Percentiles rank a stretch among this genome's conserved stretches.
Conservation (phyloP, 345 rosid genomes). For the Populus deltoides region DNA sequence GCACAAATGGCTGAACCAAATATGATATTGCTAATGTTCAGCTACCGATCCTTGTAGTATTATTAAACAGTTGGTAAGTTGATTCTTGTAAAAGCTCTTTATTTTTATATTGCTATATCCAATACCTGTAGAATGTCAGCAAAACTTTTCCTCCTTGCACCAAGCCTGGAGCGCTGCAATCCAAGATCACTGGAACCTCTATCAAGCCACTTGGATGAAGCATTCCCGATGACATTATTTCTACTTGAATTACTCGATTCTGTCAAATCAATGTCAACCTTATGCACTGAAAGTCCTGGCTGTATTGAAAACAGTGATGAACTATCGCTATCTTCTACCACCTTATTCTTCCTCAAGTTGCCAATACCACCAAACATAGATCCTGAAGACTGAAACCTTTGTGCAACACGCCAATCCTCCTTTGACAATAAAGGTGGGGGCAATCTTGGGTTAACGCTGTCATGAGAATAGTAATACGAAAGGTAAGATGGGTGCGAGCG, state of each 20-base stretch:
- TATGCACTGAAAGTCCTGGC: slow-evolving; percentile 60
- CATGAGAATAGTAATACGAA: slow-evolving; percentile 72
- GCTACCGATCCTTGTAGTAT: background rate
- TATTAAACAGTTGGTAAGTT: background rate
- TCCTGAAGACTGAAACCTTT: slow-evolving; percentile 69
- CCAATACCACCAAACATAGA: slow-evolving; percentile 47
- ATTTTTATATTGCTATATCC: background rate
- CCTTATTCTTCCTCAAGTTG: slow-evolving; percentile 52
- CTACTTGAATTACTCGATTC: slow-evolving; percentile 55
- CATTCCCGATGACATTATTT: slow-evolving; percentile 38
- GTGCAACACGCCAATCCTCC: slow-evolving; percentile 89
- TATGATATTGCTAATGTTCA: background rate
- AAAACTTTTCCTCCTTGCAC: slow-evolving; percentile 84
- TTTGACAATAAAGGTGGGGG: slow-evolving; percentile 81
- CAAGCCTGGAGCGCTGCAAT: slow-evolving; percentile 48
- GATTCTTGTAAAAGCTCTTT: background rate
- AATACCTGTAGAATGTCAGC: slow-evolving; percentile 93
- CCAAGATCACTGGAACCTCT: slow-evolving; percentile 45
- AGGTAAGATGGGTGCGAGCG: slow-evolving; percentile 79
- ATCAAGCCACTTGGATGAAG: slow-evolving; percentile 45
- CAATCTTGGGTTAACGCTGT: slow-evolving; percentile 73
- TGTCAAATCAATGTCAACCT: slow-evolving; percentile 62
- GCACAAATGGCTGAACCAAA: background rate
- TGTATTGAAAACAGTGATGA: slow-evolving; percentile 72
- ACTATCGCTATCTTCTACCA: slow-evolving; percentile 30